These are phyloP conservation scores for Rubia yunnanensis DNA, from an alignment of 257 asterid genomes.

Conservation along the genomic window DNA sequence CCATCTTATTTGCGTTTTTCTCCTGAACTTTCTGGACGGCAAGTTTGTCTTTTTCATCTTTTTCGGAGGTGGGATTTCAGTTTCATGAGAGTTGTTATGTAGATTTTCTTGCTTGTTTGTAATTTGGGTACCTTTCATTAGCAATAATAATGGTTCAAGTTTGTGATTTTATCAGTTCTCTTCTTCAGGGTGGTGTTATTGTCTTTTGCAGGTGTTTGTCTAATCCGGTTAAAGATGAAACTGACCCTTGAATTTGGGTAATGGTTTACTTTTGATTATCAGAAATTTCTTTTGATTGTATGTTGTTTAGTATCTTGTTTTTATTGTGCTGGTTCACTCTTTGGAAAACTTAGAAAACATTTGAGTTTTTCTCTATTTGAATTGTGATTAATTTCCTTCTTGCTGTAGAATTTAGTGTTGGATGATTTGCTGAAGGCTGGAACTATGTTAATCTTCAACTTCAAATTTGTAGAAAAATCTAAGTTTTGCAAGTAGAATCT, in stretches of 20 bases:
- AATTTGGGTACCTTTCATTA: no score
- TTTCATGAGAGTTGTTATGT: not conserved
- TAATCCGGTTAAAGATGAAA: not conserved
- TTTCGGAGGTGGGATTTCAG: not conserved
- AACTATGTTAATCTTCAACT: not conserved
- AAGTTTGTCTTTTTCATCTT: not conserved
- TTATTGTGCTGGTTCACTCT: not conserved
- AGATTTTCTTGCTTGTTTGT: not conserved
- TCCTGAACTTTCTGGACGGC: not conserved
- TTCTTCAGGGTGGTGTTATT: not conserved
- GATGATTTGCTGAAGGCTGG: not conserved
- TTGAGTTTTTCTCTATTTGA: not conserved
- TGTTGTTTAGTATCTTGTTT: not conserved
- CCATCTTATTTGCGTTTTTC: not conserved
- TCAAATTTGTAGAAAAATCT: not conserved
- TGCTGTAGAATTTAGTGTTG: not conserved
- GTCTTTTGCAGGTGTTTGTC: not conserved
- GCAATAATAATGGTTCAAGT: not conserved
- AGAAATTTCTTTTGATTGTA: not conserved
- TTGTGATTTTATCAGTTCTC: not conserved
- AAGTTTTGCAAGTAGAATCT: not conserved
- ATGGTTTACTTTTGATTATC: not conserved
- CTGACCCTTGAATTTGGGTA: constrained; percentile 3
- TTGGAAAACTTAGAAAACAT: not conserved
- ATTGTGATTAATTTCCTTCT: not conserved